Conservation (phyloP, 179 eudicot species). For the Nepenthes alata region DNA sequence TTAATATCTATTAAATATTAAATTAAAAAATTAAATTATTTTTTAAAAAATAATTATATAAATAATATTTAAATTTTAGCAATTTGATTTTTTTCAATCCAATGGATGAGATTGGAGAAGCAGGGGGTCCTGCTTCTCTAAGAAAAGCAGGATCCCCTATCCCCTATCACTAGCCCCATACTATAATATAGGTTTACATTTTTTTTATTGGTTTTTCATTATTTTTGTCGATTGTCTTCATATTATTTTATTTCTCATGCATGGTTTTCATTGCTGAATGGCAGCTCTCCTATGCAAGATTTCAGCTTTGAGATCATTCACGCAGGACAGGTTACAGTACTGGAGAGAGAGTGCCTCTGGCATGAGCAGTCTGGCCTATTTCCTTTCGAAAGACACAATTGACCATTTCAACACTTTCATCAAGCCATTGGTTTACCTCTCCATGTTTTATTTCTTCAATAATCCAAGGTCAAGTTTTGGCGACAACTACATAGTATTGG, state of each 20-base stretch:
- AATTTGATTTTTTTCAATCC: too few relatives aligned
- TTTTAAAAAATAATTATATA: too few relatives aligned
- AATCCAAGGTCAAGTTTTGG: conserved; percentile 74
- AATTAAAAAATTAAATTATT: too few relatives aligned
- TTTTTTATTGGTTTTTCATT: too few relatives aligned
- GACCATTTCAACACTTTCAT: conserved; percentile 61
- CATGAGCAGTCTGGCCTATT: conserved; percentile 85
- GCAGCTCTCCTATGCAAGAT: conserved; percentile 85
- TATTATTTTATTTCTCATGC: neutral
- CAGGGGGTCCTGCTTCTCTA: too few relatives aligned
- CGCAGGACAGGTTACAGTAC: conserved; percentile 69
- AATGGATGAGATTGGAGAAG: too few relatives aligned
- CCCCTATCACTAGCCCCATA: too few relatives aligned
- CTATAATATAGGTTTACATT: too few relatives aligned
- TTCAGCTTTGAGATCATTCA: conserved; percentile 79
- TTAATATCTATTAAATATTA: too few relatives aligned
- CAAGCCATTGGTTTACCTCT: conserved; percentile 84
- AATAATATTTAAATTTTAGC: too few relatives aligned
- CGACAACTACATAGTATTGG: conserved; percentile 52
- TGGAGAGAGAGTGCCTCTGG: conserved; percentile 87
- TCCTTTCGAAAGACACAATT: conserved; percentile 74
- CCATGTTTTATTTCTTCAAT: conserved; percentile 87
- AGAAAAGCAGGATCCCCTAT: too few relatives aligned
- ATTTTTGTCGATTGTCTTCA: neutral
- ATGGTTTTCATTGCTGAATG: conserved; percentile 6